phyloP scores from a whole-genome alignment of 176 grass and related monocot genomes.

The Raddia guianensis region DNA sequence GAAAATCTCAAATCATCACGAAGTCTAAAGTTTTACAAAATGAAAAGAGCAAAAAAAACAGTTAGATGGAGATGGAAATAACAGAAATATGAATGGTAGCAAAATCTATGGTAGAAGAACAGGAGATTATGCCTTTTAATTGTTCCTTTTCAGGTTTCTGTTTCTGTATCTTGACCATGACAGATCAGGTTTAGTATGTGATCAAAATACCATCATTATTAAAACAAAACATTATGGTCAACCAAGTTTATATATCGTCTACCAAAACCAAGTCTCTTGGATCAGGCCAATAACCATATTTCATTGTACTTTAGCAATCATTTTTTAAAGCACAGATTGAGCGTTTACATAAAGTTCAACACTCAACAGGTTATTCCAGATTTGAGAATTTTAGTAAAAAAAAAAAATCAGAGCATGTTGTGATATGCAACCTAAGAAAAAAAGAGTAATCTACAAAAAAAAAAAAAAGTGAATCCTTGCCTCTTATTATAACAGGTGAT shows the following conservation, averaged over 20 bases:
- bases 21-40: slow-evolving; percentile 16
- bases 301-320: slow-evolving; percentile 11
- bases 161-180: slow-evolving; percentile 10
- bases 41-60: slow-evolving; percentile 19
- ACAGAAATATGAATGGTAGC: not conserved
- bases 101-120: not conserved
- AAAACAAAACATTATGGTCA: not conserved
- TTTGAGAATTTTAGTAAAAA: slow-evolving; percentile 21
- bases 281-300: no score
- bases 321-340: not conserved
- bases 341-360: slow-evolving; percentile 20
- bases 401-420: not conserved
- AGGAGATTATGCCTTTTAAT: not conserved
- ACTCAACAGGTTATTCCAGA: slow-evolving; percentile 19
- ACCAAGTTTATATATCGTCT: not conserved
- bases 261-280: not conserved
- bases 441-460: not conserved
- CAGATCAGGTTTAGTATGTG: slow-evolving; percentile 5
- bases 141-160: not conserved
- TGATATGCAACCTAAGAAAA: not conserved
- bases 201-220: slow-evolving; percentile 26
- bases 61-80: slow-evolving; percentile 3
- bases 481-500: slow-evolving; percentile 85
- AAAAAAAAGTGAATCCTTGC: slow-evolving; percentile 32
- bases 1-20: slow-evolving; percentile 26